Conservation (phyloP, 2,329 filamentous ascomycete genomes). For the Fusarium marasasianum region DNA sequence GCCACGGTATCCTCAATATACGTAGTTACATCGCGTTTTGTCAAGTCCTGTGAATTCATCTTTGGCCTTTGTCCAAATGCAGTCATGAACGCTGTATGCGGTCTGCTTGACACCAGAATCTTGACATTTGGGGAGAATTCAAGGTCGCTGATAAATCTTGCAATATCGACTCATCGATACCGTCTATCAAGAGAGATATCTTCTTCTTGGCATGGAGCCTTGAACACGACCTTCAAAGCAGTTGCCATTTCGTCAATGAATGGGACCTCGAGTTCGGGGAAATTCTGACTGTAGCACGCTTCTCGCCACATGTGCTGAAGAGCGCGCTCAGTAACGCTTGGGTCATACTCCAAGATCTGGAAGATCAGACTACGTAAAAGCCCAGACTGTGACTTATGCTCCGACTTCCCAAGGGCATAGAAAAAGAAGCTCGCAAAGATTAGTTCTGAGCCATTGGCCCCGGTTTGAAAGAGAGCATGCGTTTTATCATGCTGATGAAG, state of each 20-base stretch:
- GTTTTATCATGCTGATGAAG: neutral
- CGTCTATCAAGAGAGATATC: neutral
- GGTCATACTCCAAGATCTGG: neutral
- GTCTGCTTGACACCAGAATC: neutral
- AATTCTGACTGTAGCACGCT: neutral
- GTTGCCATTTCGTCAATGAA: neutral
- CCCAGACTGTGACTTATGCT: neutral
- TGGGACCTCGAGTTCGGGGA: accelerated
- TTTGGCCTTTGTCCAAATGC: neutral
- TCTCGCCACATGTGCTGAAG: neutral
- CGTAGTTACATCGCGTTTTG: neutral
- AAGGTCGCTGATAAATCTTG: neutral
- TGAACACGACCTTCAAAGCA: neutral
- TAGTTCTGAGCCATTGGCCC: accelerated
- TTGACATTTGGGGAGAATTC: neutral
- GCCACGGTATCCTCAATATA: neutral
- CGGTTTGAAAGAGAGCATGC: accelerated
- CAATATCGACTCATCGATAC: neutral
- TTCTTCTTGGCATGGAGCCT: neutral
- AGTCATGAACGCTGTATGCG: neutral
- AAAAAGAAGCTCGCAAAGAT: neutral
- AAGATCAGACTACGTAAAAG: neutral
- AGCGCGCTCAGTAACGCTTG: neutral
- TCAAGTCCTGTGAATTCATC: neutral
- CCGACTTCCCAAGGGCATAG: neutral